Conservation (phyloP, 352 stramenopile species). For the Pelagophyceae sp. region DNA sequence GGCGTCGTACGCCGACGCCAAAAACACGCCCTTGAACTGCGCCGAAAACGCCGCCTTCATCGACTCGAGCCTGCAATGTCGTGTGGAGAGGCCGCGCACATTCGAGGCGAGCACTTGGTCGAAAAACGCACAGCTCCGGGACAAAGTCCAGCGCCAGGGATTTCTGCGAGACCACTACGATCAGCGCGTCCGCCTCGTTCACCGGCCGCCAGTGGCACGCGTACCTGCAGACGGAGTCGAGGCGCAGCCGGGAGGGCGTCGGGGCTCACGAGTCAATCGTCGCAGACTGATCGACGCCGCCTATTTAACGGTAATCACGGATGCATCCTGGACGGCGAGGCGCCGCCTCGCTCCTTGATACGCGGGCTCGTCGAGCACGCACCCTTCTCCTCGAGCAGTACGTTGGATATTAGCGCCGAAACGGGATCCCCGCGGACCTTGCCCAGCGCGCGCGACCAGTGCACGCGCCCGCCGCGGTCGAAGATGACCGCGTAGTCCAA, state of each 20-base stretch:
- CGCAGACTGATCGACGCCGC: slow-evolving; percentile 61
- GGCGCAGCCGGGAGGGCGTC: no score
- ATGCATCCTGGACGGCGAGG: no score
- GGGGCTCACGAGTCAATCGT: slow-evolving; percentile 61
- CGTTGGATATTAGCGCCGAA: slow-evolving; percentile 69
- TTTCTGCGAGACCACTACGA: slow-evolving; percentile 80
- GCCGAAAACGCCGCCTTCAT: slow-evolving; percentile 23
- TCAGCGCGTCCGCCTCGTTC: slow-evolving; percentile 79
- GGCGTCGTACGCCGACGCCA: background rate
- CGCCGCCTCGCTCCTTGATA: no score
- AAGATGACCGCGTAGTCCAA: slow-evolving; percentile 82
- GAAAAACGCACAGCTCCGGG: slow-evolving; percentile 60
- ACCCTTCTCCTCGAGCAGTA: slow-evolving; percentile 71
- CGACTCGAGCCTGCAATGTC: background rate
- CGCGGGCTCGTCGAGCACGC: no score
- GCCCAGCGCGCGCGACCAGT: slow-evolving; percentile 73
- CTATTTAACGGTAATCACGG: no score
- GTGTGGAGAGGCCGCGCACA: background rate
- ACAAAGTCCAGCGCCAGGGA: slow-evolving; percentile 77
- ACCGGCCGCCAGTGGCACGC: slow-evolving; percentile 77
- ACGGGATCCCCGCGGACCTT: slow-evolving; percentile 70
- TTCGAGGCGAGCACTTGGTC: slow-evolving; percentile 72
- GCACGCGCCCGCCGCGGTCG: slow-evolving; percentile 70
- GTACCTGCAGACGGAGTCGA: no score
- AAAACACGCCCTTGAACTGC: background rate